These are phyloP conservation scores for Brassica incana DNA, from an alignment of 345 rosid species.

Conservation along the genomic window DNA sequence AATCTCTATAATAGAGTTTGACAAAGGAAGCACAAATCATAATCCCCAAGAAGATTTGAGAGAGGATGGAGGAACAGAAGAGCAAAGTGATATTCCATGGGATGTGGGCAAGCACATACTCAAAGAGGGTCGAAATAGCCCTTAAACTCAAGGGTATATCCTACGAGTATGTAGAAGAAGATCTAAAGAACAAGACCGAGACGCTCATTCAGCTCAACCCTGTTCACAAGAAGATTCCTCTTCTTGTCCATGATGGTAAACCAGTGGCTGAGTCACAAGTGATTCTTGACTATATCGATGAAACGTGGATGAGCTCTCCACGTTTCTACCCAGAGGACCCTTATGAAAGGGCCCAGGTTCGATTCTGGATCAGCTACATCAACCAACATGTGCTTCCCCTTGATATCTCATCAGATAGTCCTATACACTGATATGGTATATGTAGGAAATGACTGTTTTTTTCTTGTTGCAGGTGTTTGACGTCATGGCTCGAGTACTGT, in stretches of 20 bases:
- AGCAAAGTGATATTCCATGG: constrained; percentile 39
- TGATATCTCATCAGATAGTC: not conserved
- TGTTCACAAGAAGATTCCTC: constrained; percentile 35
- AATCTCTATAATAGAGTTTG: not conserved
- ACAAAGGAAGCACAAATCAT: not conserved
- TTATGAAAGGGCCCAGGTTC: constrained; percentile 35
- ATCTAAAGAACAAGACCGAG: constrained; percentile 29
- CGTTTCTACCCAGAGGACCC: constrained; percentile 37
- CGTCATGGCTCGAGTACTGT: constrained; percentile 8
- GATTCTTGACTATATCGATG: constrained; percentile 38
- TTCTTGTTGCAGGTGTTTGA: constrained; percentile 35
- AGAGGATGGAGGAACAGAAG: constrained; percentile 10
- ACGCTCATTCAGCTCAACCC: constrained; percentile 29
- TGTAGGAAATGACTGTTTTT: not conserved
- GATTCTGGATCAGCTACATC: constrained; percentile 39
- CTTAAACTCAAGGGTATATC: constrained; percentile 35
- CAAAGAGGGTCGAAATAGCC: constrained; percentile 32
- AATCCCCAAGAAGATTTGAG: not conserved
- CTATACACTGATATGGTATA: not conserved
- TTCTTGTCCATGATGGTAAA: constrained; percentile 47
- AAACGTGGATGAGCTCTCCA: constrained; percentile 32
- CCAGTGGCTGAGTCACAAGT: constrained; percentile 33
- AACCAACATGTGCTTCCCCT: constrained; percentile 20
- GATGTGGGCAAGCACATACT: constrained; percentile 39
- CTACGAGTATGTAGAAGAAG: constrained; percentile 47